Evolutionary conservation across 2,329 filamentous ascomycete species (phyloP), one percentile per base, ranked within the genome.

Genomic region (Cercospora sesami): DNA sequence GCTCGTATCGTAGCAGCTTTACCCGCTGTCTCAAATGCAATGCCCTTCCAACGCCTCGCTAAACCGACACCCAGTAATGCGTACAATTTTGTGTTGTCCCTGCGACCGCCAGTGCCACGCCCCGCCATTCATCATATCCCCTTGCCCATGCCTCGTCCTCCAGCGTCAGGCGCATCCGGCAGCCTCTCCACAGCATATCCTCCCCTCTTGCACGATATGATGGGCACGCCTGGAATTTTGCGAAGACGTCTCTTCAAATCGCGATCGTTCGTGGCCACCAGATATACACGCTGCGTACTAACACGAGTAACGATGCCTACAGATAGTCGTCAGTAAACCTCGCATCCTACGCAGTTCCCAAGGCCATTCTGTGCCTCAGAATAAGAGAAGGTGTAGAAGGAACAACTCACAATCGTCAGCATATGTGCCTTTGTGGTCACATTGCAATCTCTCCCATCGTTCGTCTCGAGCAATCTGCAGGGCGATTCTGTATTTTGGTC

Each of bases 171-270:
- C 42, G 92, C 92, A 80, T 93, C 91, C 5, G 94, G 94, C 70
- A 97, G 81, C 31, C 94, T 88, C 84, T 98, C 95, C 76, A 99
- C 95, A 59, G 94, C 90, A 80, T 97, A 98, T 81, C 97, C 97
- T 57, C 92, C 93, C 76, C 92, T 87, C 5, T 91, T 91, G 30
- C 95, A 92, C 76, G 89, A 93, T 84, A 97, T 86, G 74, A 92
- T 88, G 28, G 90, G 90, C 66, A 91, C 89, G 79, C 90, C 90
- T 1, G 90, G 89, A 63, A 95, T 88, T 82, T 97, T 97, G 71
- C 94, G 86, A 75, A 97, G 86, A 66, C 94, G 84, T 77, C 93
- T 85, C 83, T 96, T 95, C 68, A 96, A 81, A 73, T 93, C 91
- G 73, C 91, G 86, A 85, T 92, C 90, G 76, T 91, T 90, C 55